Base-by-base conservation (phyloP, 208 protist genomes). In the Chromosphaera perkinsii region DNA sequence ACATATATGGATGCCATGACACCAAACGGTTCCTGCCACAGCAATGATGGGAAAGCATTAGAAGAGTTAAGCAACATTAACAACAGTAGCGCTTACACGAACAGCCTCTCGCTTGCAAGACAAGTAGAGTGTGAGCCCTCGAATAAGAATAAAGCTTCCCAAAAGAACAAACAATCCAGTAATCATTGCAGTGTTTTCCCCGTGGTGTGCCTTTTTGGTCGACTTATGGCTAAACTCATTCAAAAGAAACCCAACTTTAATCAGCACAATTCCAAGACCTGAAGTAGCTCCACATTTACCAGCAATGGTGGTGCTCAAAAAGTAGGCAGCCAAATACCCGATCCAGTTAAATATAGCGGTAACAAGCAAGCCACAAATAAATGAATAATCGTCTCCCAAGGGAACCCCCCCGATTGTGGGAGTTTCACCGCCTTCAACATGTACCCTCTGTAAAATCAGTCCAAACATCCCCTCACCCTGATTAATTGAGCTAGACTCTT, bases 261-360 rank as follows among this genome's bases (percentile, higher is more conserved):
- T 69, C n/a, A 69, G 31, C 12, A 35, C 47, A 5, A 69, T 26
- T 4, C 63, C 63, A 45, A 69, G 54, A 20, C 63, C 63, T 17
- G 49, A 45, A 26, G 63, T 69, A 33, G 63, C 63, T 2, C 63
- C 63, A 32, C 63, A 69, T n/a, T 59, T 57, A 4, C 63, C 63
- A 42, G 63, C 47, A 1, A 69, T 49, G 1, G 63, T 69, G 4
- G 37, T 40, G 27, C 63, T 69, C 26, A 69, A 69, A 14, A 51
- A 51, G 26, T 69, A 69, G 17, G 63, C 47, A 37, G 54, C 2
- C 14, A 69, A 20, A 48, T 55, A 69, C 3, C 63, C 63, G 2
- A 69, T 10, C 63, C 63, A 69, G 33, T 69, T 69, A 27, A 69
- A 51, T 31, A 69, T n/a, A n/a, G n/a, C n/a, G n/a, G n/a, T n/a